phyloP scores from a whole-genome alignment of 1,284 basidiomycete species.

The Ganoderma resinaceum region DNA sequence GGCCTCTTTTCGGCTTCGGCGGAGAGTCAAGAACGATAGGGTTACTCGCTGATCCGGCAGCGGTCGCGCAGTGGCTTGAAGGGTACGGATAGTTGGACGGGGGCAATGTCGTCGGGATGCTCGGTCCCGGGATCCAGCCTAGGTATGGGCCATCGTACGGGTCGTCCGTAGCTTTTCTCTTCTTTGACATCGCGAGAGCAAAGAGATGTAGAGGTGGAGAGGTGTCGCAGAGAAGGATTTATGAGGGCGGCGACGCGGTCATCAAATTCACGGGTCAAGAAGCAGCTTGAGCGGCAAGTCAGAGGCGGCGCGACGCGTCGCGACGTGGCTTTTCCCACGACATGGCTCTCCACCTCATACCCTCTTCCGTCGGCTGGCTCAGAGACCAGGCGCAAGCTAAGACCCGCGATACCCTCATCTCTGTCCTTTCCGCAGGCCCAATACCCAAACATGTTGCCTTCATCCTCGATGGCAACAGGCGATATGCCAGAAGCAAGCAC shows the following conservation, averaged over 20 bases:
- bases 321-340: constrained; percentile 31
- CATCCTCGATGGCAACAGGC: constrained; percentile 97
- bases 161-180: constrained; percentile 31
- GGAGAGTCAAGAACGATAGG: constrained; percentile 21
- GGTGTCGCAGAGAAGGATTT: neutral
- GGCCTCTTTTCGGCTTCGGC: constrained; percentile 35
- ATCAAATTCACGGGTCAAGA: constrained; percentile 2
- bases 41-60: constrained; percentile 24
- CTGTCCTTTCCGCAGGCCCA: constrained; percentile 80
- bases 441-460: constrained; percentile 94
- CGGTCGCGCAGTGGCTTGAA: constrained; percentile 1
- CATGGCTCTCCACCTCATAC: constrained; percentile 38
- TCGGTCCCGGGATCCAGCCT: neutral
- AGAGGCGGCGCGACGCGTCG: constrained; percentile 11
- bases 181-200: constrained; percentile 20
- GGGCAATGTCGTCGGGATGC: constrained; percentile 5
- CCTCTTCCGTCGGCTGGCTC: constrained; percentile 35
- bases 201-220: neutral
- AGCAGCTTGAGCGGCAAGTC: neutral
- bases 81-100: constrained; percentile 1
- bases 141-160: constrained; percentile 22
- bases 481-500: constrained; percentile 83
- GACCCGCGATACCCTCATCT: constrained; percentile 57
- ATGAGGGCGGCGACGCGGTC: neutral
- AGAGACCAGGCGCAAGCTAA: constrained; percentile 34